phyloP scores from a whole-genome alignment of 352 stramenopile genomes.

The Globisporangium splendens region DNA sequence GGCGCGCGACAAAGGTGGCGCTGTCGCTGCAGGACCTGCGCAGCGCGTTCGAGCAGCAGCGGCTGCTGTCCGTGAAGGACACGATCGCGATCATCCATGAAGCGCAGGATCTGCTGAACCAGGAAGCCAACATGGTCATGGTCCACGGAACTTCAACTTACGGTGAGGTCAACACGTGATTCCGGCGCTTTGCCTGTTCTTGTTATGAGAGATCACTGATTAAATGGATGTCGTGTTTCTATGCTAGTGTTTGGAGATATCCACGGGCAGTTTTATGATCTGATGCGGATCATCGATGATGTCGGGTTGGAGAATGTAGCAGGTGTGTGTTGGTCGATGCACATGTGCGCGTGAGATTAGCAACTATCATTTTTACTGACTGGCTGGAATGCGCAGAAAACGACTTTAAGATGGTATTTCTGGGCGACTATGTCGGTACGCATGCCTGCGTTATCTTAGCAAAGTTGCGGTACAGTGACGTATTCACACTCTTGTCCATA shows the following conservation, averaged over 20 bases:
- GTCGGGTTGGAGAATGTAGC: slow-evolving; percentile 31
- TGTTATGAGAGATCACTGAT: slow-evolving; percentile 4
- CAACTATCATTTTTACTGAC: not conserved
- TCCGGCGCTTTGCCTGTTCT: not conserved
- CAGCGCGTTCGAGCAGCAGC: slow-evolving; percentile 59
- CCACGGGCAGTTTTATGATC: slow-evolving; percentile 80
- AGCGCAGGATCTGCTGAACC: slow-evolving; percentile 52
- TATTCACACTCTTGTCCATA: slow-evolving; percentile 15
- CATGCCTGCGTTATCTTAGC: not conserved
- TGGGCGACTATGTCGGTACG: slow-evolving; percentile 76
- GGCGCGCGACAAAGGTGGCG: slow-evolving; percentile 25
- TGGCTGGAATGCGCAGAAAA: slow-evolving; percentile 16
- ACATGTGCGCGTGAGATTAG: too few species aligned
- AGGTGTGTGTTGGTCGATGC: slow-evolving; percentile 16
- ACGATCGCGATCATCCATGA: slow-evolving; percentile 64
- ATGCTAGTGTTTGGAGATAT: slow-evolving; percentile 73
- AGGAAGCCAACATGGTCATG: slow-evolving; percentile 57
- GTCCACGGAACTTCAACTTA: slow-evolving; percentile 31
- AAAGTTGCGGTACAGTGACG: slow-evolving; percentile 1
- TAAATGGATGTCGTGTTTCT: slow-evolving; percentile 4
- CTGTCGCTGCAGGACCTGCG: slow-evolving; percentile 38
- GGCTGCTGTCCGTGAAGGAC: slow-evolving; percentile 45
- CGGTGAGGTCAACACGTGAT: slow-evolving; percentile 16
- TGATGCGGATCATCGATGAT: slow-evolving; percentile 59
- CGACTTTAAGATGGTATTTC: slow-evolving; percentile 62